phyloP scores from a whole-genome alignment of 495 filamentous ascomycete genomes.

The Letharia columbiana region DNA sequence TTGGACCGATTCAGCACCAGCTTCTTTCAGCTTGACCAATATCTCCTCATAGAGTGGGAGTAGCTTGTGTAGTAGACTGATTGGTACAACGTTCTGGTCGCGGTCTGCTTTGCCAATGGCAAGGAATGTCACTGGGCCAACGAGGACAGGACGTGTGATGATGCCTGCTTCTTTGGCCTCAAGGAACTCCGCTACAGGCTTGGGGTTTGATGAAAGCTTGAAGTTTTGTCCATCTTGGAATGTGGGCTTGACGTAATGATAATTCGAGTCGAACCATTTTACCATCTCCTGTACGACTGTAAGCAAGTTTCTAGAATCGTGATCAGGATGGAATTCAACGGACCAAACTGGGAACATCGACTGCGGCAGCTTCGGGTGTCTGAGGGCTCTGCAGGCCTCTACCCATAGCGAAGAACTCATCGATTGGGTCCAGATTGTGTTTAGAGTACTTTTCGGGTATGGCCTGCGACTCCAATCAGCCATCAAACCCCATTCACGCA shows the following conservation, averaged over 20 bases:
- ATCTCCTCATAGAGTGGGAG: conserved; percentile 89
- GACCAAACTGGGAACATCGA: conserved; percentile 84
- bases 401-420: conserved; percentile 99
- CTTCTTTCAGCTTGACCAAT: conserved; percentile 81
- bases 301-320: conserved; percentile 10
- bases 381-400: conserved; percentile 84
- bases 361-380: conserved; percentile 47
- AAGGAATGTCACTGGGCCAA: conserved; percentile 96
- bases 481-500: neutral
- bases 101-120: conserved; percentile 94
- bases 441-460: conserved; percentile 84
- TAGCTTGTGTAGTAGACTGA: conserved; percentile 83
- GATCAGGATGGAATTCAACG: conserved; percentile 21
- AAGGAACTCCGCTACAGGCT: conserved; percentile 86
- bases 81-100: conserved; percentile 81
- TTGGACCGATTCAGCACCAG: conserved; percentile 89
- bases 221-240: conserved; percentile 93
- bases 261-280: conserved; percentile 99
- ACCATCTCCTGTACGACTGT: conserved; percentile 72
- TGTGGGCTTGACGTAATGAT: conserved; percentile 99
- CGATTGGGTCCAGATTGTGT: conserved; percentile 73
- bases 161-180: conserved; percentile 97
- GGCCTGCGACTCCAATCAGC: conserved; percentile 43
- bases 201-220: conserved; percentile 76
- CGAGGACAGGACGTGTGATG: conserved; percentile 81